Percentiles rank a stretch among this genome's conserved stretches.
These are phyloP conservation scores for Neofusicoccum kwambonambiense DNA, from an alignment of 2,329 filamentous ascomycete species.

Conservation along the genomic window DNA sequence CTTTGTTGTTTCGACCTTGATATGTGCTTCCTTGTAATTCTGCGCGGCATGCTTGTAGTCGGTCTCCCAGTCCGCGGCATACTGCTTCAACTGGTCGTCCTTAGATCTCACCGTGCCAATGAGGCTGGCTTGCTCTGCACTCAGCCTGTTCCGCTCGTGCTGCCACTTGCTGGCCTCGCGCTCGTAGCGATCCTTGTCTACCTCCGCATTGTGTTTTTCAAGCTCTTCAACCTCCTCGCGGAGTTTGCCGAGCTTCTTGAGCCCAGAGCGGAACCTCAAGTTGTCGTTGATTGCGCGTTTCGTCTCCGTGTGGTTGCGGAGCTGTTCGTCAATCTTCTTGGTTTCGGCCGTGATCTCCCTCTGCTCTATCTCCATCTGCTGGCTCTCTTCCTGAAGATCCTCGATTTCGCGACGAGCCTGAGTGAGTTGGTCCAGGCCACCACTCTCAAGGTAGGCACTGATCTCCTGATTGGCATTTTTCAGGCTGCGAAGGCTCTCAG, in stretches of 20 bases:
- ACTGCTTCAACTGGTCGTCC: constrained; percentile 71
- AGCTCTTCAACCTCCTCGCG: constrained; percentile 70
- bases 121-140: constrained; percentile 70
- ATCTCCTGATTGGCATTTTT: constrained; percentile 75
- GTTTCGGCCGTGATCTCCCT: constrained; percentile 65
- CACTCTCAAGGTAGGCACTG: constrained; percentile 71
- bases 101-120: constrained; percentile 80
- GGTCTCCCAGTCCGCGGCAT: constrained; percentile 77
- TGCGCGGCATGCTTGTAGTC: constrained; percentile 81
- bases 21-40: constrained; percentile 82
- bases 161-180: constrained; percentile 68
- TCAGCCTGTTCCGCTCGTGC: constrained; percentile 64
- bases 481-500: constrained; percentile 74
- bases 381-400: constrained; percentile 64
- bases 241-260: constrained; percentile 66
- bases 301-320: constrained; percentile 75
- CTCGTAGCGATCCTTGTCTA: constrained; percentile 74
- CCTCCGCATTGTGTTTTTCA: constrained; percentile 74
- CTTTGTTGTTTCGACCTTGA: constrained; percentile 87
- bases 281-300: constrained; percentile 90
- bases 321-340: constrained; percentile 74
- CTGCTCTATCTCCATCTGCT: constrained; percentile 66
- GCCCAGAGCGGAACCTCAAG: constrained; percentile 75
- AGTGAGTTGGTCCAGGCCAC: constrained; percentile 69
- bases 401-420: constrained; percentile 69